Conservation (phyloP, 2,329 filamentous ascomycete species). For the Geoglossum cookeanum region DNA sequence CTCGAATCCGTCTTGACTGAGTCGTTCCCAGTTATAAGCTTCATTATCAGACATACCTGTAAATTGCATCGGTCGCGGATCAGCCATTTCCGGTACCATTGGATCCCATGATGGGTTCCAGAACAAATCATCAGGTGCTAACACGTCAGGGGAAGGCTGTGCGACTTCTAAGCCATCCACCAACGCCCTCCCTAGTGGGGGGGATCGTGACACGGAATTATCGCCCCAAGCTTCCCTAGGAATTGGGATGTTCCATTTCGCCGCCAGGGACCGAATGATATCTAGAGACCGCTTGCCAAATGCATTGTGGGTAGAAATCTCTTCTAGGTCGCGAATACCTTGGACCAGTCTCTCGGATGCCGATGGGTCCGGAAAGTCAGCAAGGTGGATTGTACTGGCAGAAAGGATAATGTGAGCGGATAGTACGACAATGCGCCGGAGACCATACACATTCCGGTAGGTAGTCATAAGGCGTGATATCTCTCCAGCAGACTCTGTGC, state of each 20-base stretch:
- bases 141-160: neutral
- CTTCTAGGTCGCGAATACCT: slow-evolving; percentile 23
- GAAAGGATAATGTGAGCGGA: slow-evolving; percentile 24
- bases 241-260: slow-evolving; percentile 24
- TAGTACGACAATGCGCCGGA: slow-evolving; percentile 21
- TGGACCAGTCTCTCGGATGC: slow-evolving; percentile 22
- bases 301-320: slow-evolving; percentile 24
- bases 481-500: slow-evolving; percentile 24
- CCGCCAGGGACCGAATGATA: slow-evolving; percentile 23
- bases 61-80: neutral
- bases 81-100: neutral
- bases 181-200: neutral
- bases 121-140: neutral
- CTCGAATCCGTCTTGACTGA: neutral
- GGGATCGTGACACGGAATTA: no score
- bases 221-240: slow-evolving; percentile 22
- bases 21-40: neutral
- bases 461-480: slow-evolving; percentile 23
- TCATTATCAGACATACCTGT: neutral
- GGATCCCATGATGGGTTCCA: neutral
- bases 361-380: slow-evolving; percentile 22
- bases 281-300: slow-evolving; percentile 25
- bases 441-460: slow-evolving; percentile 25
- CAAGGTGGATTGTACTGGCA: slow-evolving; percentile 24
- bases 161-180: neutral